Conservation (phyloP, 1,139 yeast genomes). For the Zygosaccharomyces sapae region DNA sequence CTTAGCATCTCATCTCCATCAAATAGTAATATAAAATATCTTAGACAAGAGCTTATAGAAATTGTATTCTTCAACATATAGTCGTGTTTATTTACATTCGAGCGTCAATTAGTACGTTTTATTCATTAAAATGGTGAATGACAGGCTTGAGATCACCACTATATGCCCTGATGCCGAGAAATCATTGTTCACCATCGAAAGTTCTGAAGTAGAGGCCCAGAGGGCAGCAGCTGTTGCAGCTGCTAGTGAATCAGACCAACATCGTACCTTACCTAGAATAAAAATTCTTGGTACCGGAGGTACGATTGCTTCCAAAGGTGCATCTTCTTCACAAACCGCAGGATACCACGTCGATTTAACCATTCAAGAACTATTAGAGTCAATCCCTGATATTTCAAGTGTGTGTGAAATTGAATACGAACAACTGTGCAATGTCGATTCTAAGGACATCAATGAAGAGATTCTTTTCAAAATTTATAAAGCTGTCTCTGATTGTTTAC, state of each 20-base stretch:
- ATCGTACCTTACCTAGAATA: slow-evolving; percentile 38
- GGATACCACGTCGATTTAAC: slow-evolving; percentile 66
- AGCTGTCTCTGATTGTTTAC: slow-evolving; percentile 41
- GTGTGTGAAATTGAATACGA: slow-evolving; percentile 60
- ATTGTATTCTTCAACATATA: background rate
- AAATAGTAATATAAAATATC: background rate
- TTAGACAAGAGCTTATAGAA: background rate
- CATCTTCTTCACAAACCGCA: slow-evolving; percentile 54
- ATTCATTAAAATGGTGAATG: slow-evolving; percentile 25
- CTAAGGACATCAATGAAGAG: slow-evolving; percentile 53
- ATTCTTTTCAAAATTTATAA: slow-evolving; percentile 40
- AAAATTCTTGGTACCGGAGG: slow-evolving; percentile 72
- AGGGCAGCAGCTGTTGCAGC: slow-evolving; percentile 15
- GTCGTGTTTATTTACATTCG: background rate
- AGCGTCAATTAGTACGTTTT: background rate
- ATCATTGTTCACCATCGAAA: slow-evolving; percentile 30
- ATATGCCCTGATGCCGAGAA: slow-evolving; percentile 34
- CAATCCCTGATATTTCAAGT: slow-evolving; percentile 58
- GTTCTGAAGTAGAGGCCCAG: slow-evolving; percentile 11
- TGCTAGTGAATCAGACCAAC: slow-evolving; percentile 26
- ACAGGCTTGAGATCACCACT: slow-evolving; percentile 31
- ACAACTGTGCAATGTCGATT: slow-evolving; percentile 61
- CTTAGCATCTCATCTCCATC: background rate
- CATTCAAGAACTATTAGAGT: slow-evolving; percentile 53
- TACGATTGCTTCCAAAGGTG: slow-evolving; percentile 65